Percentiles rank a stretch among this genome's conserved stretches.
phyloP scores from a whole-genome alignment of 176 grass and related monocot species.

The Cenchrus americanus region DNA sequence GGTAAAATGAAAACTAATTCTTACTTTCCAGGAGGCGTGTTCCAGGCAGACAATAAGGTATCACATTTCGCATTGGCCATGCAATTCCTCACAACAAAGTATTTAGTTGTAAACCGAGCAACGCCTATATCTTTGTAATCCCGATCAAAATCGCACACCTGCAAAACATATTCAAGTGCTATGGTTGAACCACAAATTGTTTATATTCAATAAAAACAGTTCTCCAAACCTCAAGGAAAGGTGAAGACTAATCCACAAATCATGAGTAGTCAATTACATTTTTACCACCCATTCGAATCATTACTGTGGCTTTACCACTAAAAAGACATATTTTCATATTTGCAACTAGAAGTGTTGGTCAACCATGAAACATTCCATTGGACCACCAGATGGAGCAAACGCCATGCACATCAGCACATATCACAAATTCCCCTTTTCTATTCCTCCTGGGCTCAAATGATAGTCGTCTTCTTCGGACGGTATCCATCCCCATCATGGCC shows the following conservation, averaged over 20 bases:
- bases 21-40: slow-evolving; percentile 94
- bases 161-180: slow-evolving; percentile 40
- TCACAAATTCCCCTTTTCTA: not conserved
- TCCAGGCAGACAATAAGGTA: slow-evolving; percentile 97
- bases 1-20: slow-evolving; percentile 34
- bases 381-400: not conserved
- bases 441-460: not conserved
- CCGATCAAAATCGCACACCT: slow-evolving; percentile 94
- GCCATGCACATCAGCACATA: not conserved
- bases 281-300: not conserved
- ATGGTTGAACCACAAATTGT: slow-evolving; percentile 20
- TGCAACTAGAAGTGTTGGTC: not conserved
- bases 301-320: not conserved
- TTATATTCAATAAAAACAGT: slow-evolving; percentile 4
- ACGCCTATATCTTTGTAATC: slow-evolving; percentile 98
- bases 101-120: slow-evolving; percentile 90
- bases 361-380: slow-evolving; percentile 8
- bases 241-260: not conserved
- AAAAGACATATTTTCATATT: not conserved
- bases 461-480: not conserved
- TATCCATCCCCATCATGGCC: not conserved
- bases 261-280: not conserved
- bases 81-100: slow-evolving; percentile 95
- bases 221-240: slow-evolving; percentile 16
- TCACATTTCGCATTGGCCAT: slow-evolving; percentile 87